phyloP scores from a whole-genome alignment of 2,329 filamentous ascomycete genomes.

The Exutisphaerella laricina region DNA sequence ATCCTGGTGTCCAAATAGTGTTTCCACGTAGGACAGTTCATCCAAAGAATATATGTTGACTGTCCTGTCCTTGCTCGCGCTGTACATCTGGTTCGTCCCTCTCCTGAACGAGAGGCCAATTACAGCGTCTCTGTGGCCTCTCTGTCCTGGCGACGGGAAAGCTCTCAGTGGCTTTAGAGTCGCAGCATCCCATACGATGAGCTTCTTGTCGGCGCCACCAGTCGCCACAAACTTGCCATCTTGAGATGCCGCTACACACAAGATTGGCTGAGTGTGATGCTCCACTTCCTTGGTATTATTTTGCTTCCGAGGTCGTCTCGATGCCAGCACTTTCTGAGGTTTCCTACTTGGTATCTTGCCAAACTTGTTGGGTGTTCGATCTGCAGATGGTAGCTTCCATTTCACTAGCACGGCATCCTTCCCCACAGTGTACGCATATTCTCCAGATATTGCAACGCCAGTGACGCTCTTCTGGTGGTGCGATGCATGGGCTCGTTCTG shows the following conservation, averaged over 20 bases:
- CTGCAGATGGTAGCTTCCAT: constrained; percentile 72
- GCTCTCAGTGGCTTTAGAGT: constrained; percentile 73
- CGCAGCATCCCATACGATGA: constrained; percentile 83
- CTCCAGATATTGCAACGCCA: constrained; percentile 69
- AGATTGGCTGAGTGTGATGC: constrained; percentile 73
- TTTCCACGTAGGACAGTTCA: constrained; percentile 90
- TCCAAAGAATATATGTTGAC: constrained; percentile 94
- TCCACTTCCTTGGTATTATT: constrained; percentile 56
- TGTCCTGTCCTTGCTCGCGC: constrained; percentile 81
- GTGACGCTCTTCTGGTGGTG: constrained; percentile 75
- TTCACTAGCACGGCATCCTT: constrained; percentile 83
- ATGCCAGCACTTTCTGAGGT: constrained; percentile 55
- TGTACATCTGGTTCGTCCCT: constrained; percentile 78
- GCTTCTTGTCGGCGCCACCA: constrained; percentile 73
- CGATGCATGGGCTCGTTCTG: constrained; percentile 66
- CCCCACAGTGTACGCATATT: constrained; percentile 80
- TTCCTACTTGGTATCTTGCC: constrained; percentile 34
- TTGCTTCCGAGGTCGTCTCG: constrained; percentile 57
- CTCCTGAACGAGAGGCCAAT: constrained; percentile 76
- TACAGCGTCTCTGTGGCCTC: constrained; percentile 84
- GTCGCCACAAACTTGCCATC: constrained; percentile 90
- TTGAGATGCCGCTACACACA: constrained; percentile 78
- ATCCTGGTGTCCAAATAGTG: constrained; percentile 93
- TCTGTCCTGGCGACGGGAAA: constrained; percentile 69
- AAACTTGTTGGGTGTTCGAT: constrained; percentile 6